Base-by-base conservation (phyloP, 106 monocot genomes). In the Amphibolis antarctica region DNA sequence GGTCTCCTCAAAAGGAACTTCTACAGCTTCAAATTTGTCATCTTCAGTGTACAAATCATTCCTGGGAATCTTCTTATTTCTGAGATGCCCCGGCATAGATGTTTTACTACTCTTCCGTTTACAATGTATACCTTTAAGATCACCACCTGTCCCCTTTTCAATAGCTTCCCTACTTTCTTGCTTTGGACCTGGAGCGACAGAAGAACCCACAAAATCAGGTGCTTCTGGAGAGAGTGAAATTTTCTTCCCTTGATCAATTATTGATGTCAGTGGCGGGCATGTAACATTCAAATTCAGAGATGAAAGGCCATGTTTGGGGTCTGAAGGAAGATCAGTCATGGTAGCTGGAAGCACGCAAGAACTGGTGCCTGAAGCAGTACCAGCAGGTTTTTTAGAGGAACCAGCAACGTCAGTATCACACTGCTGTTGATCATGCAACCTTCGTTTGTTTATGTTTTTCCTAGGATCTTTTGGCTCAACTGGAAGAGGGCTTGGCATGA, bases 401-500 rank as follows among this genome's bases (percentile, higher is more conserved):
- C 53, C 27, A 0, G 58, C 29, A 26, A 44, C 21, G 1, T 48
- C 71, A 44, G 63, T 57, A 12, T 28, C 51, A 12, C 11, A 30
- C 57, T 73, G 68, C 3, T 28, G 49, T 47, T 42, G 54, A 22
- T 31, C 65, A 5, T 64, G 74, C 44, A 80, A 55, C 65, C 75
- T 83, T 59, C 71, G 69, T 42, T 71, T 89, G 74, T 66, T 84
- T 59, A 80, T 96, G 59, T 10, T 63, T 64, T 67, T 75, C 57
- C 76, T 84, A 56, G 96, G 96, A 65, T 90, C 89, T 64, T 84
- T 87, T 6, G 96, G 96, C 22, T 44, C 69, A 12, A 46, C 55
- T 55, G 78, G 90, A 5, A 63, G 80, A 24, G 75, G 86, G 2
- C 78, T 78, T 10, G 82, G 86, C 11, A 82, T 68, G 62, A 53